phyloP scores from a whole-genome alignment of 2,329 filamentous ascomycete species.

The Huntiella savannae region DNA sequence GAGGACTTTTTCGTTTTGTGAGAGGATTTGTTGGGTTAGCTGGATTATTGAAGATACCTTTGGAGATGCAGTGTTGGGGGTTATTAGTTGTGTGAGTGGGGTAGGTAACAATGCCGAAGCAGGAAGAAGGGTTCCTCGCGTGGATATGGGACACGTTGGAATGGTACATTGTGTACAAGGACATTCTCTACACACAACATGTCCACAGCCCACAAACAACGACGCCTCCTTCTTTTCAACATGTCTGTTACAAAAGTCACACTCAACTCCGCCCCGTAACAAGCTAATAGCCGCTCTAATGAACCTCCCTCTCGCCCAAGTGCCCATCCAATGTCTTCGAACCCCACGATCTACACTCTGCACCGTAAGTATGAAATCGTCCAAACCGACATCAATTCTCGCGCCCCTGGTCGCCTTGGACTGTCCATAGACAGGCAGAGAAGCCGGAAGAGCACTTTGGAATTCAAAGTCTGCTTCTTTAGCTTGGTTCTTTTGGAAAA shows the following conservation, averaged over 20 bases:
- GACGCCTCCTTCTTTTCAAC: conserved; percentile 3
- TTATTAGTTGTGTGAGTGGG: neutral
- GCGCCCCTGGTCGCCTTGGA: conserved; percentile 11
- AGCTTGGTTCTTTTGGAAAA: neutral
- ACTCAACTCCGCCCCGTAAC: neutral
- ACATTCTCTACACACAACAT: conserved; percentile 15
- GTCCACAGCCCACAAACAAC: conserved; percentile 15
- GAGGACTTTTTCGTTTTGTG: conserved; percentile 15
- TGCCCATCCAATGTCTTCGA: conserved; percentile 3
- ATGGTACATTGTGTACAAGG: neutral
- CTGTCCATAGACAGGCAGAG: conserved; percentile 10
- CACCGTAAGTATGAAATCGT: conserved; percentile 13
- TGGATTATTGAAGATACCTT: conserved; percentile 15
- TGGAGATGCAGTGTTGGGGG: conserved; percentile 1
- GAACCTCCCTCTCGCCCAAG: conserved; percentile 5
- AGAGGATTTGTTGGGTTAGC: neutral
- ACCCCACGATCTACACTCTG: conserved; percentile 12
- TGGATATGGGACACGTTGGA: too few species aligned
- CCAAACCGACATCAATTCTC: conserved; percentile 13
- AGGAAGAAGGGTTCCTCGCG: neutral
- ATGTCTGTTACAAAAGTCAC: neutral
- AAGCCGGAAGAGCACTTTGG: conserved; percentile 11
- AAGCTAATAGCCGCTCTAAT: neutral
- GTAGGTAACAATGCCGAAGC: conserved; percentile 8
- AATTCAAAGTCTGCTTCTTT: conserved; percentile 14